Conservation (phyloP, 2,329 filamentous ascomycete genomes). For the Aschersonia sp. region DNA sequence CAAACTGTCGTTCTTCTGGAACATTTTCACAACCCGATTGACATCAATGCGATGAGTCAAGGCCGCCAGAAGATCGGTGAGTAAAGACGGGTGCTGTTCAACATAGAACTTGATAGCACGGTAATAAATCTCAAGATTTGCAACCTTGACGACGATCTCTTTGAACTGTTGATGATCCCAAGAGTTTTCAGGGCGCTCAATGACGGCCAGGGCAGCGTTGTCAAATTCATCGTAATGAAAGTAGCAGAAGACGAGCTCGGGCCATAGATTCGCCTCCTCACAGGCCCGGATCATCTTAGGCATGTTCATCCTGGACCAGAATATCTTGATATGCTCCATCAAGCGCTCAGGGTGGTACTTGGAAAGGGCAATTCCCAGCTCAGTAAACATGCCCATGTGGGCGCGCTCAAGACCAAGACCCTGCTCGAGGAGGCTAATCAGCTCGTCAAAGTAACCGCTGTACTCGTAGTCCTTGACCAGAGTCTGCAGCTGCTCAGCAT, state of each 20-base stretch:
- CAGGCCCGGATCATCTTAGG: constrained; percentile 90
- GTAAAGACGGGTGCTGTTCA: constrained; percentile 84
- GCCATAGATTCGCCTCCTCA: constrained; percentile 93
- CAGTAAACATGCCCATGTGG: constrained; percentile 96
- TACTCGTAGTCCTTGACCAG: constrained; percentile 94
- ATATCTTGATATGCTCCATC: constrained; percentile 97
- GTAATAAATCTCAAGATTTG: constrained; percentile 98
- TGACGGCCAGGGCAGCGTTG: constrained; percentile 92
- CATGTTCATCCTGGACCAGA: constrained; percentile 96
- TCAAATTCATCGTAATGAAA: constrained; percentile 98
- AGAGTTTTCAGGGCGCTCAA: constrained; percentile 91
- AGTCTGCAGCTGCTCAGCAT: constrained; percentile 86
- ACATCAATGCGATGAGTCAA: constrained; percentile 92
- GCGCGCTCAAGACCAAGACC: constrained; percentile 83
- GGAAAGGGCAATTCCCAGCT: constrained; percentile 78
- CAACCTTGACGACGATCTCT: constrained; percentile 94
- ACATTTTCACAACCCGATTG: constrained; percentile 98
- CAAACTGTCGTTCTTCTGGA: constrained; percentile 95
- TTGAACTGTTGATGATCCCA: constrained; percentile 99
- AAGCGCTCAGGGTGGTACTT: constrained; percentile 91
- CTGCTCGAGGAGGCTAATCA: constrained; percentile 86
- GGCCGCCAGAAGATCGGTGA: constrained; percentile 89
- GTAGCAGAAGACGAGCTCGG: constrained; percentile 94
- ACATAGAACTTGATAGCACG: constrained; percentile 93
- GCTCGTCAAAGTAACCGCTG: constrained; percentile 96